Percentiles rank a stretch among this genome's conserved stretches.
phyloP scores from a whole-genome alignment of 2,329 filamentous ascomycete genomes.

The Botrytis tulipae region DNA sequence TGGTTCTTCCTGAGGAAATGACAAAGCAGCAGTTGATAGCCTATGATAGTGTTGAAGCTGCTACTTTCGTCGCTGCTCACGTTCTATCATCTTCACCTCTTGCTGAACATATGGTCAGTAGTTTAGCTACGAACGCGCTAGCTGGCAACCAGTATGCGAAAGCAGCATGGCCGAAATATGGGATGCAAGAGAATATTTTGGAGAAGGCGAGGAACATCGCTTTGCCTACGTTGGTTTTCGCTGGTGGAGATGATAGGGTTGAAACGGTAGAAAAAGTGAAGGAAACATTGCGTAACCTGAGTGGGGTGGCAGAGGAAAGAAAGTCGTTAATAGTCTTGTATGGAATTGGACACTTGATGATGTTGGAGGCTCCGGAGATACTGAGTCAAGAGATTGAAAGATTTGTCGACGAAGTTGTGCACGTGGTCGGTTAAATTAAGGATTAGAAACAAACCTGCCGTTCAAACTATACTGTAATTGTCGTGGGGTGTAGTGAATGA shows the following conservation, averaged over 20 bases:
- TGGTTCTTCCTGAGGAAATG: conserved; percentile 39
- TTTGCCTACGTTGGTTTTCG: conserved; percentile 34
- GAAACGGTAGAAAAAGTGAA: conserved; percentile 38
- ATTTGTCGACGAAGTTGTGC: not conserved
- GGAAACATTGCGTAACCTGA: conserved; percentile 31
- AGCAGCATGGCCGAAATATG: conserved; percentile 40
- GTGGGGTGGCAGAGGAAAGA: conserved; percentile 10
- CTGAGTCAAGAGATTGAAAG: conserved; percentile 12
- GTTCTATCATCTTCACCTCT: conserved; percentile 36
- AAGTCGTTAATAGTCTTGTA: conserved; percentile 27
- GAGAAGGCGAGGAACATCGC: conserved; percentile 26
- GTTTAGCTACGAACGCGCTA: conserved; percentile 36
- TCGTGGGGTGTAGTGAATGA: not conserved
- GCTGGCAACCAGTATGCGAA: conserved; percentile 37
- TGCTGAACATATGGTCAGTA: conserved; percentile 20
- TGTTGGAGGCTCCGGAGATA: conserved; percentile 24
- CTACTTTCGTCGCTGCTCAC: conserved; percentile 38
- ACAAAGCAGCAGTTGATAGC: conserved; percentile 39
- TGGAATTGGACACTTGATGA: conserved; percentile 24
- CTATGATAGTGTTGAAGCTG: conserved; percentile 36
- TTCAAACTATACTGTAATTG: not conserved
- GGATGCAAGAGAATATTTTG: conserved; percentile 40
- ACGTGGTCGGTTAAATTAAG: not conserved
- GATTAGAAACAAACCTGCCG: not conserved
- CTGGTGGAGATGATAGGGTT: conserved; percentile 39